Base-by-base conservation (phyloP, 495 filamentous ascomycete species). In the Hypoxylon subgilvum region DNA sequence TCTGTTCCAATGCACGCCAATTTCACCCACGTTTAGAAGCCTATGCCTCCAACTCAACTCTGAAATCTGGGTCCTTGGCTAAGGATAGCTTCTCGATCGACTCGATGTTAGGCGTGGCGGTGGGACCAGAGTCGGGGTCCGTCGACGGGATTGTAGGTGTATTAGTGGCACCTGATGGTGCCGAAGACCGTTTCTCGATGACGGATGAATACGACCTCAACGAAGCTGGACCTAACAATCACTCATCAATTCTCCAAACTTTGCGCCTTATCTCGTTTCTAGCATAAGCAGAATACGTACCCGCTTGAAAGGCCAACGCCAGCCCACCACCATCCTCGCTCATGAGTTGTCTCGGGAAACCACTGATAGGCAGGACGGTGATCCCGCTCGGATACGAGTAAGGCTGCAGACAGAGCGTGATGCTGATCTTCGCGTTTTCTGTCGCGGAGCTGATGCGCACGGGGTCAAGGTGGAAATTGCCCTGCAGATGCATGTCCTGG, bases 341-440 rank as follows among this genome's bases (percentile, higher is more conserved):
- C 45, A 67, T 73, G 34, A 75, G 51, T 2, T 38, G 50, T 3
- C 71, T 56, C 23, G 72, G 72, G 21, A 75, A 74, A 7, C 72
- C 72, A 43, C 72, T 75, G 18, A 75, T 71, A 6, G 66, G 68
- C 13, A 75, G 46, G 22, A 55, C 49, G 13, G 55, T 43, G n/a
- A 49, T 51, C 16, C 58, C 61, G 42, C 57, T 66, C 4, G 55
- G 56, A 43, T 70, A 69, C 3, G 51, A 42, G 17, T 18, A 19
- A 13, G 44, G 53, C 36, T 67, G 67, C 8, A 75, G 49, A 30
- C 72, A 71, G 17, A 73, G 53, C 12, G 67, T 64, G 25, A 75
- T 49, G 1, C 40, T 68, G 9, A 69, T 55, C 9, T 52, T 16
- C 8, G 63, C 62, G 23, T 61, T 13, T 27, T 72, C 59, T 35